phyloP scores from a whole-genome alignment of 129 eudicot genomes.

The Artemisia annua region DNA sequence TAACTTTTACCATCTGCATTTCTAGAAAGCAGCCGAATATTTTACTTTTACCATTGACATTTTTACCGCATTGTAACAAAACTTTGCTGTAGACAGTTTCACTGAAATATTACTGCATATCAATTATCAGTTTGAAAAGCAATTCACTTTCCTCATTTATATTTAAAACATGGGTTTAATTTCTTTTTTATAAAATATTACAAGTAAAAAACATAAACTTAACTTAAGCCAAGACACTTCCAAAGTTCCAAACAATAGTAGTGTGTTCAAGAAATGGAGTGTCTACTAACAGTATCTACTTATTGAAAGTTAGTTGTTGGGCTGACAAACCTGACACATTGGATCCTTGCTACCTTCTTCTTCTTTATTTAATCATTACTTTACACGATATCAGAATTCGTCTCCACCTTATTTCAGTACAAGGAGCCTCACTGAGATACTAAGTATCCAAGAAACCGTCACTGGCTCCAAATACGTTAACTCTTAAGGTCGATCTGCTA shows the following conservation, averaged over 20 bases:
- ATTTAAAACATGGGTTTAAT: background rate
- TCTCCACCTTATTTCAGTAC: constrained; percentile 15
- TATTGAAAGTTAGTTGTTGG: constrained; percentile 45
- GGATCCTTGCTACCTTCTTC: constrained; percentile 49
- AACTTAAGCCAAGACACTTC: constrained; percentile 7
- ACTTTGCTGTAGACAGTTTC: too few relatives aligned
- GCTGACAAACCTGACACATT: constrained; percentile 62
- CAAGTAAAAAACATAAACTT: background rate
- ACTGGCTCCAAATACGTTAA: constrained; percentile 19
- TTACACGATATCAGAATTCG: constrained; percentile 29
- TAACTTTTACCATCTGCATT: background rate
- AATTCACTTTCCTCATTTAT: too few relatives aligned
- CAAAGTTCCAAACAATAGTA: constrained; percentile 5
- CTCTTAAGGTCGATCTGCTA: constrained; percentile 25
- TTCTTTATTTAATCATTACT: constrained; percentile 30
- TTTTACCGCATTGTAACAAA: too few relatives aligned
- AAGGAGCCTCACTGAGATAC: constrained; percentile 36
- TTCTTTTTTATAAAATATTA: background rate
- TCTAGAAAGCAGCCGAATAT: too few relatives aligned
- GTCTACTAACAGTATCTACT: constrained; percentile 31
- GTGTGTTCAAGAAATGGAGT: constrained; percentile 36
- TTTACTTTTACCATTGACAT: too few relatives aligned
- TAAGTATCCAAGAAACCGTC: constrained; percentile 5
- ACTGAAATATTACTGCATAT: too few relatives aligned
- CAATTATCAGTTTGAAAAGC: too few relatives aligned